phyloP scores from a whole-genome alignment of 257 asterid species.

The Cordia subcordata region DNA sequence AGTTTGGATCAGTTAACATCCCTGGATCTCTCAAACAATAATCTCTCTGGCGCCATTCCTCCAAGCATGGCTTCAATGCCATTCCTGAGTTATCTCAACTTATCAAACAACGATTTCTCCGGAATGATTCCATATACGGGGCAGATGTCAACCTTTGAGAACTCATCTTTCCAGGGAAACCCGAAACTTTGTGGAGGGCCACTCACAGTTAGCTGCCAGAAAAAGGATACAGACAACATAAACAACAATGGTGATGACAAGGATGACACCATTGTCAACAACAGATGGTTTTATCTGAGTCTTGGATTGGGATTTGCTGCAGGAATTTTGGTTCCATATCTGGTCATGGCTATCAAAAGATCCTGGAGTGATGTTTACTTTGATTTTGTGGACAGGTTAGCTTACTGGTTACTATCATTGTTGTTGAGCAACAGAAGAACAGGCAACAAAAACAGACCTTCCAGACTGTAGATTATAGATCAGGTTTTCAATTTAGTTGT shows the following conservation, averaged over 20 bases:
- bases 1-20: slow-evolving; percentile 30
- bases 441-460: not conserved
- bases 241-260: not conserved
- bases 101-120: slow-evolving; percentile 41
- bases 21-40: slow-evolving; percentile 48
- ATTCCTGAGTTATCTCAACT: slow-evolving; percentile 33
- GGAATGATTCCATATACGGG: slow-evolving; percentile 44
- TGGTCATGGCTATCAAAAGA: slow-evolving; percentile 22
- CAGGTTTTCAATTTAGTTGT: not conserved
- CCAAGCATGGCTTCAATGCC: slow-evolving; percentile 35
- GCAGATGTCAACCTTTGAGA: slow-evolving; percentile 43
- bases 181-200: slow-evolving; percentile 46
- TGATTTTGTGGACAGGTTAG: slow-evolving; percentile 28
- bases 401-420: slow-evolving; percentile 11
- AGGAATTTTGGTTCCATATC: slow-evolving; percentile 36
- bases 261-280: slow-evolving; percentile 20
- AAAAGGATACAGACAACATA: slow-evolving; percentile 18
- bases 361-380: slow-evolving; percentile 39
- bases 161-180: slow-evolving; percentile 35
- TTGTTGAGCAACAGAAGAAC: slow-evolving; percentile 1
- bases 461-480: not conserved
- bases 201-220: slow-evolving; percentile 23
- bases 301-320: slow-evolving; percentile 45
- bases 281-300: slow-evolving; percentile 45
- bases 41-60: slow-evolving; percentile 42